Percentiles rank a stretch among this genome's conserved stretches.
Conservation (phyloP, 2,329 filamentous ascomycete species). For the Allantophomopsis lycopodina region DNA sequence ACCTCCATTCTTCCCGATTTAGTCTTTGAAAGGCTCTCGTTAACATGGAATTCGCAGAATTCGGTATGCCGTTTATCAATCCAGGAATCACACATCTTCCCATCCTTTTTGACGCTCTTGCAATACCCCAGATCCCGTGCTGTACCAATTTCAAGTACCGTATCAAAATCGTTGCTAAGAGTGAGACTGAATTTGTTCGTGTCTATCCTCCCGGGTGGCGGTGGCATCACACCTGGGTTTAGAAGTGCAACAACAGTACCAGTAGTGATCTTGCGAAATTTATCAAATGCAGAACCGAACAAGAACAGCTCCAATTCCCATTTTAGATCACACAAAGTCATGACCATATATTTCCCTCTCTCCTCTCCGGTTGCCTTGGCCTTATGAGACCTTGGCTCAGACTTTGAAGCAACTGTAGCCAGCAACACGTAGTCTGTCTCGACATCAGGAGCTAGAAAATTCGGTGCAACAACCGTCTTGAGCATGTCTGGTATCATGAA, state of each 20-base stretch:
- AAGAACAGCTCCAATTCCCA: constrained; percentile 88
- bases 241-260: constrained; percentile 89
- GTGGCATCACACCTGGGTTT: constrained; percentile 85
- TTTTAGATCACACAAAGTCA: constrained; percentile 76
- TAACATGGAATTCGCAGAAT: constrained; percentile 87
- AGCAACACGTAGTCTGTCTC: constrained; percentile 86
- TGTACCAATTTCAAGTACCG: constrained; percentile 75
- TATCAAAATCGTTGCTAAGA: constrained; percentile 76
- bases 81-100: constrained; percentile 69
- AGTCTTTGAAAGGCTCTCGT: constrained; percentile 62
- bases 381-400: constrained; percentile 55
- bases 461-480: constrained; percentile 66
- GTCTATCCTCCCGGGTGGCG: constrained; percentile 58
- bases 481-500: constrained; percentile 72
- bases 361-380: constrained; percentile 30
- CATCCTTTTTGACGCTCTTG: constrained; percentile 73
- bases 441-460: constrained; percentile 67
- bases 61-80: constrained; percentile 79
- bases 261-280: constrained; percentile 85
- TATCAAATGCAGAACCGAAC: constrained; percentile 79
- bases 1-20: constrained; percentile 61
- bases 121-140: constrained; percentile 83
- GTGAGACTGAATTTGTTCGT: constrained; percentile 78
- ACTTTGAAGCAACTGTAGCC: constrained; percentile 79
- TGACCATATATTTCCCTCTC: constrained; percentile 79